Conservation (phyloP, 352 stramenopile species). For the Globisporangium apiculatum region DNA sequence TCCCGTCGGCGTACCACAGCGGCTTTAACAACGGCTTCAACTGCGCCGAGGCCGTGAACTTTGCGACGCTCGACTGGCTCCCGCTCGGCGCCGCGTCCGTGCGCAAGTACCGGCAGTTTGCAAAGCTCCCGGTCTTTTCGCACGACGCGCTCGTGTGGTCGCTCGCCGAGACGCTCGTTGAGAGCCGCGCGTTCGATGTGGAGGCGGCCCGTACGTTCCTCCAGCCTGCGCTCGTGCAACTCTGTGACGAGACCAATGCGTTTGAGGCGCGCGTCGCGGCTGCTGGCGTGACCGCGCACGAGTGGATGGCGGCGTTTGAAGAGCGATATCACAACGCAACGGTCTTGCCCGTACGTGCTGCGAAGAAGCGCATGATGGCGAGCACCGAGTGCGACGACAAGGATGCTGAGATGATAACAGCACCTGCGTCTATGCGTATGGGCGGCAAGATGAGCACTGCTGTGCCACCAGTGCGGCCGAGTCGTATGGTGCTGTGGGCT, state of each 20-base stretch:
- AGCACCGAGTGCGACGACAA: constrained; percentile 18
- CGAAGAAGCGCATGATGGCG: constrained; percentile 15
- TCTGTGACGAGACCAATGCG: constrained; percentile 43
- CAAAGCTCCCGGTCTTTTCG: constrained; percentile 80
- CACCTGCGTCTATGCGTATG: constrained; percentile 8
- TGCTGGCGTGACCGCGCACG: constrained; percentile 27
- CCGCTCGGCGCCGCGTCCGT: constrained; percentile 72
- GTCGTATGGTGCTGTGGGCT: constrained; percentile 77
- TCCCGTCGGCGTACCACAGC: constrained; percentile 96
- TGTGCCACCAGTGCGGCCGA: constrained; percentile 24
- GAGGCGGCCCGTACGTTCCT: constrained; percentile 39
- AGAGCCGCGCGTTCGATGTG: constrained; percentile 46
- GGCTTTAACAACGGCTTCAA: constrained; percentile 98
- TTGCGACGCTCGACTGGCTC: constrained; percentile 86
- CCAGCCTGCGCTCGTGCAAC: constrained; percentile 50
- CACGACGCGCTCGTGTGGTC: constrained; percentile 82
- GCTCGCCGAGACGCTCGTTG: constrained; percentile 58
- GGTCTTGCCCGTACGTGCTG: constrained; percentile 4
- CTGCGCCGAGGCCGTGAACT: constrained; percentile 88
- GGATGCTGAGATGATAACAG: constrained; percentile 17
- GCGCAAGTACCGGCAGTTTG: constrained; percentile 65
- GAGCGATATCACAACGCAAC: constrained; percentile 16
- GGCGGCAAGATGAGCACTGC: background rate
- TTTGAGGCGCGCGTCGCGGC: constrained; percentile 39
- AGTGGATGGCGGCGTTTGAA: constrained; percentile 50